Evolutionary conservation across 306 rosid genomes (phyloP).

Genomic region (Corylus americana): DNA sequence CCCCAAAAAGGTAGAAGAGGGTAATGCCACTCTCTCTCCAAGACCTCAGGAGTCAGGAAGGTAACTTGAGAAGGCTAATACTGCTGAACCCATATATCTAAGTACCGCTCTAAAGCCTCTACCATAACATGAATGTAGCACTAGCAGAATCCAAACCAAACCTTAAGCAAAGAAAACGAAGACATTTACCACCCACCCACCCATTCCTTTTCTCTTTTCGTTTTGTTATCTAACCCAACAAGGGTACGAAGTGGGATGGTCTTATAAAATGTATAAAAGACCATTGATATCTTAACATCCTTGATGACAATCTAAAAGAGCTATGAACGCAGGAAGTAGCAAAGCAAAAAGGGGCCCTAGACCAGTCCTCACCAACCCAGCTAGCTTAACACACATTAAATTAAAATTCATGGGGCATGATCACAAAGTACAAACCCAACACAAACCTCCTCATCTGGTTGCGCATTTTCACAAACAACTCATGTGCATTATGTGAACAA

Average conservation of each 20-base stretch:
- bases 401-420: neutral
- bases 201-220: too few species aligned
- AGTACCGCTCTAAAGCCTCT: too few species aligned
- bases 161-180: neutral
- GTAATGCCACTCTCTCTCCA: neutral
- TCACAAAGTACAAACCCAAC: neutral
- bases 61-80: too few species aligned
- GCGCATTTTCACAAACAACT: neutral
- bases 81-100: too few species aligned
- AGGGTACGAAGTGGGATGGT: too few species aligned
- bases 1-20: neutral
- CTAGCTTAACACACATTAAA: neutral
- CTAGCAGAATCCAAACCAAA: neutral
- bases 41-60: neutral
- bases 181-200: too few species aligned
- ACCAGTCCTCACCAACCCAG: neutral
- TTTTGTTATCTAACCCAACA: too few species aligned
- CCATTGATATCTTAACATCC: neutral
- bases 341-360: neutral
- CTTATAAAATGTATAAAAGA: neutral
- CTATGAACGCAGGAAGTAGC: too few species aligned
- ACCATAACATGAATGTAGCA: too few species aligned
- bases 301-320: neutral
- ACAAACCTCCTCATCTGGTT: neutral
- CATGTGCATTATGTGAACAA: neutral